Conservation (phyloP, 768 basidiomycete species). For the Trametes gibbosa region DNA sequence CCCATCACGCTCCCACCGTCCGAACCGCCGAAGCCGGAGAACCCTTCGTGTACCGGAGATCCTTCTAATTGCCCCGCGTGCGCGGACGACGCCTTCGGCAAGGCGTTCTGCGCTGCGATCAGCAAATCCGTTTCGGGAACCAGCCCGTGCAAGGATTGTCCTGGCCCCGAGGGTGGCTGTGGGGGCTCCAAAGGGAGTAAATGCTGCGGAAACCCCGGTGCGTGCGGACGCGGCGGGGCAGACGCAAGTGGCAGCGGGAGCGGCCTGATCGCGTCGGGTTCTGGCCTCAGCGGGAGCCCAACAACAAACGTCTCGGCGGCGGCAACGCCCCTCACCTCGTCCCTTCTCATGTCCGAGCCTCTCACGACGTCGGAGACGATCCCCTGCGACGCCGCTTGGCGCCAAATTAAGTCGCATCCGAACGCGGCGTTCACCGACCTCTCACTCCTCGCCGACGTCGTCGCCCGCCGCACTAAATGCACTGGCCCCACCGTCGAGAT, state of each 20-base stretch:
- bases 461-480: constrained; percentile 78
- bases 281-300: not conserved
- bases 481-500: constrained; percentile 65
- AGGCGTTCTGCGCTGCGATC: constrained; percentile 82
- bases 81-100: constrained; percentile 81
- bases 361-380: constrained; percentile 48
- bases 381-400: constrained; percentile 82
- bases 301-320: not conserved
- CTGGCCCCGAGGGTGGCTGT: constrained; percentile 33
- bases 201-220: constrained; percentile 37
- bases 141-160: constrained; percentile 55
- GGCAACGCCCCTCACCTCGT: constrained; percentile 11
- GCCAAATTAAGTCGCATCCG: constrained; percentile 81
- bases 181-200: constrained; percentile 25
- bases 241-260: not conserved
- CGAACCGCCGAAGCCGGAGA: constrained; percentile 25
- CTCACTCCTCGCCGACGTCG: constrained; percentile 82
- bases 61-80: constrained; percentile 85
- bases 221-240: constrained; percentile 17
- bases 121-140: constrained; percentile 55
- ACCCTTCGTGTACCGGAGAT: constrained; percentile 72
- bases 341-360: constrained; percentile 17
- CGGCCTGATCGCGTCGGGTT: not conserved
- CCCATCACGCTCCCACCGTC: constrained; percentile 38
- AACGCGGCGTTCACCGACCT: constrained; percentile 86